Conservation (phyloP, 768 basidiomycete genomes). For the Panaeolus cyanescens region DNA sequence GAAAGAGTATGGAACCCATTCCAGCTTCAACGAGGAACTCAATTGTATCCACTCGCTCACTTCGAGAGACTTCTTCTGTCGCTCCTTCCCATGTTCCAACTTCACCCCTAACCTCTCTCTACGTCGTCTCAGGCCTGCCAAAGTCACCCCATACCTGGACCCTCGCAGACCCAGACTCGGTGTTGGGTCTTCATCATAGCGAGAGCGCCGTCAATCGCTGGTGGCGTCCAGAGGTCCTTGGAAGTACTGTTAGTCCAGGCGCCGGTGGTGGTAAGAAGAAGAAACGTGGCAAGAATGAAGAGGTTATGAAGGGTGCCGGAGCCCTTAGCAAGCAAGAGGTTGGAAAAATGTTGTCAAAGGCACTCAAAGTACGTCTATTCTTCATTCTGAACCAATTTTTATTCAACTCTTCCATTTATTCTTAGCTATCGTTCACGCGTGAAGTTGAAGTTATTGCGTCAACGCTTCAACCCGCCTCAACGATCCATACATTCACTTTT, state of each 20-base stretch:
- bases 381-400: slow-evolving; percentile 6
- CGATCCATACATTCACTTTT: slow-evolving; percentile 91
- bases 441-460: slow-evolving; percentile 95
- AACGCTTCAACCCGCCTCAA: slow-evolving; percentile 91
- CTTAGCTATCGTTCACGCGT: slow-evolving; percentile 84
- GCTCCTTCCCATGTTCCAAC: slow-evolving; percentile 64
- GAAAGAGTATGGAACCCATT: slow-evolving; percentile 83
- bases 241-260: slow-evolving; percentile 83
- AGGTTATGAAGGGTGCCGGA: slow-evolving; percentile 73
- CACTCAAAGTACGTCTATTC: slow-evolving; percentile 67
- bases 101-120: slow-evolving; percentile 78
- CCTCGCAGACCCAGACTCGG: slow-evolving; percentile 81
- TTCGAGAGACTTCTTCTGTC: slow-evolving; percentile 54
- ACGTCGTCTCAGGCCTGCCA: slow-evolving; percentile 86
- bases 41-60: slow-evolving; percentile 75
- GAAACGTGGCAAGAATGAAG: slow-evolving; percentile 64
- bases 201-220: slow-evolving; percentile 86
- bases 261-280: slow-evolving; percentile 81
- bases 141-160: slow-evolving; percentile 92
- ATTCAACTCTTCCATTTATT: background rate
- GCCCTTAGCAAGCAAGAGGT: slow-evolving; percentile 85
- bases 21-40: slow-evolving; percentile 77
- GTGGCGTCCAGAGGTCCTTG: slow-evolving; percentile 92
- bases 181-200: slow-evolving; percentile 77
- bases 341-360: slow-evolving; percentile 88